phyloP scores from a whole-genome alignment of 129 eudicot genomes.

The Sambucus nigra region DNA sequence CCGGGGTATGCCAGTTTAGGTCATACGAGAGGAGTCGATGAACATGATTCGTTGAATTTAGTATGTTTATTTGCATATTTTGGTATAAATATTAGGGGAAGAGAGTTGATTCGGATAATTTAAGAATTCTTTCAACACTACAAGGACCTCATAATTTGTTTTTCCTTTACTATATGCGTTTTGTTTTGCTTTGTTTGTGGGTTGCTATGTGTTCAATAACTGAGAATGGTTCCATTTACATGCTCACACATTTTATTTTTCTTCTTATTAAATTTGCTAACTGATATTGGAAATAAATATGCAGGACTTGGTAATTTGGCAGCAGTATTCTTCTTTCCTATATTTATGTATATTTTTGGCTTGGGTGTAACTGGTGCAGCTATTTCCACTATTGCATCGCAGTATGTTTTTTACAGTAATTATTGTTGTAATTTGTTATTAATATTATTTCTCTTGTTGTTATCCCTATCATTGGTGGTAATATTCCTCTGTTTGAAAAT shows the following conservation, averaged over 20 bases:
- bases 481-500: background rate
- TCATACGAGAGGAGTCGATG: too few relatives aligned
- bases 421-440: background rate
- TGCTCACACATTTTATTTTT: background rate
- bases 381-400: constrained; percentile 61
- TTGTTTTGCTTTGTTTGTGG: too few relatives aligned
- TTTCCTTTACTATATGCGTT: background rate
- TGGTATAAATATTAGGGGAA: background rate
- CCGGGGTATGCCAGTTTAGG: too few relatives aligned
- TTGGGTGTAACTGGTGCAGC: constrained; percentile 86
- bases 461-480: background rate
- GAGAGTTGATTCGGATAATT: too few relatives aligned
- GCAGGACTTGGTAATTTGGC: constrained; percentile 62
- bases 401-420: constrained; percentile 33
- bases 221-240: too few relatives aligned
- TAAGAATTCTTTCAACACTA: background rate
- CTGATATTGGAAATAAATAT: constrained; percentile 9
- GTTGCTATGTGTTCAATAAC: too few relatives aligned
- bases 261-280: background rate
- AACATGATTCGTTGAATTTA: too few relatives aligned
- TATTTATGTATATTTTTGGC: constrained; percentile 47
- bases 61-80: background rate
- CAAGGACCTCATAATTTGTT: too few relatives aligned
- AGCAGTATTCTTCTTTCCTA: constrained; percentile 59
- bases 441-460: background rate